Evolutionary conservation across 1,284 basidiomycete genomes (phyloP).

Genomic region (Erythrobasidium hasegawianum): DNA sequence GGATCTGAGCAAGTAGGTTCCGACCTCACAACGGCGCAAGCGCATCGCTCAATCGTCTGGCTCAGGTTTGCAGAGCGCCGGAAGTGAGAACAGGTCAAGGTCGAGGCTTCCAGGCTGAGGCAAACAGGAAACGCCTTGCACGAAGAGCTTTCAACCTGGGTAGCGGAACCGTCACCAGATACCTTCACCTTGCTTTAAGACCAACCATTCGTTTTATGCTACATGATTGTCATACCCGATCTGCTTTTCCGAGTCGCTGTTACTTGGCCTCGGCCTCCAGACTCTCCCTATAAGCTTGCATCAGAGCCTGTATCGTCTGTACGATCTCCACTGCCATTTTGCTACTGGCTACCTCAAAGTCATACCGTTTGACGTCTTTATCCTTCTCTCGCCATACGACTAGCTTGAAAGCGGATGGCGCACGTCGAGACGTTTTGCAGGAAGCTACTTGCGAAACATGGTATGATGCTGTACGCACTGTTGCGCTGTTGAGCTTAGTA

Average conservation of each 20-base stretch:
- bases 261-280: constrained; percentile 17
- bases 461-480: constrained; percentile 68
- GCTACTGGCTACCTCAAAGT: constrained; percentile 85
- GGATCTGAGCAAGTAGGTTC: constrained; percentile 27
- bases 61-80: constrained; percentile 22
- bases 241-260: too few species aligned
- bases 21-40: too few species aligned
- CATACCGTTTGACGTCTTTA: constrained; percentile 72
- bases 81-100: too few species aligned
- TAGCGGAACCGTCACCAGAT: too few species aligned
- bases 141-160: too few species aligned
- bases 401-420: constrained; percentile 78
- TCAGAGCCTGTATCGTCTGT: constrained; percentile 42
- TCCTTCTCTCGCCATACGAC: constrained; percentile 67
- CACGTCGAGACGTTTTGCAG: constrained; percentile 78
- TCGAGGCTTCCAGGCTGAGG: too few species aligned
- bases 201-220: too few species aligned
- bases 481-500: constrained; percentile 57
- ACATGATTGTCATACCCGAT: background rate
- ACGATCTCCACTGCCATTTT: constrained; percentile 50
- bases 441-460: constrained; percentile 82
- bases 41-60: too few species aligned
- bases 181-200: too few species aligned
- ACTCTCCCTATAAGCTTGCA: constrained; percentile 32
- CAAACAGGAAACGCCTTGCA: too few species aligned